Evolutionary conservation across 306 rosid species (phyloP).

Genomic region (Benincasa hispida): DNA sequence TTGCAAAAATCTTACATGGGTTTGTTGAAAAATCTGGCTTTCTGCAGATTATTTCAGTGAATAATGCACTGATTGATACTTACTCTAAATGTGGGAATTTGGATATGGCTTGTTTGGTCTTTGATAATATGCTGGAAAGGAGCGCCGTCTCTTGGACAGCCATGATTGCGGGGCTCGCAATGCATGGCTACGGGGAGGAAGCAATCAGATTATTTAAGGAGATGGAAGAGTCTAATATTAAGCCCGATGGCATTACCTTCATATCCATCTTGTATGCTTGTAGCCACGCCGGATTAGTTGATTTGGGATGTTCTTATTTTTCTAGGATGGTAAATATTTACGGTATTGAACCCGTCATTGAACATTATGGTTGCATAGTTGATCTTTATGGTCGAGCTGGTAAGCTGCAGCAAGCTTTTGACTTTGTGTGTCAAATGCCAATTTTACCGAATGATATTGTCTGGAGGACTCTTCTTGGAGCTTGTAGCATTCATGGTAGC

Average conservation of each 20-base stretch:
- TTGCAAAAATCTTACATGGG: conserved; percentile 53
- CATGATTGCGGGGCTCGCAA: no score
- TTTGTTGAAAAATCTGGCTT: conserved; percentile 58
- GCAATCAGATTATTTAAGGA: conserved; percentile 47
- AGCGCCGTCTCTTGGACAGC: no score
- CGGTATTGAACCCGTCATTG: conserved; percentile 51
- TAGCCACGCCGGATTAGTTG: conserved; percentile 64
- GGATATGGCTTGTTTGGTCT: conserved; percentile 52
- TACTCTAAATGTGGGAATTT: conserved; percentile 62
- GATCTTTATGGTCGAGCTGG: conserved; percentile 82
- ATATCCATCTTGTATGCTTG: conserved; percentile 73
- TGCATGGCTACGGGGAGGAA: conserved; percentile 54
- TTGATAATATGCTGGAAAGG: conserved; percentile 32
- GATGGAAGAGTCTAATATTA: conserved; percentile 49
- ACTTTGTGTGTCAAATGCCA: conserved; percentile 52
- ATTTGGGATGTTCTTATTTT: conserved; percentile 48
- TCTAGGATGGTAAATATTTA: conserved; percentile 40
- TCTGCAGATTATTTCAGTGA: conserved; percentile 47
- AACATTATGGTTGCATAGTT: conserved; percentile 83
- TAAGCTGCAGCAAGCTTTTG: conserved; percentile 57
- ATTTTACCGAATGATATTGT: conserved; percentile 51
- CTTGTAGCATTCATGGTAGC: conserved; percentile 78
- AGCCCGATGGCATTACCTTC: conserved; percentile 60
- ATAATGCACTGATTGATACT: conserved; percentile 60
- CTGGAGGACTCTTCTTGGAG: conserved; percentile 90